Conservation (phyloP, 495 filamentous ascomycete species). For the Margaritispora aquatica region DNA sequence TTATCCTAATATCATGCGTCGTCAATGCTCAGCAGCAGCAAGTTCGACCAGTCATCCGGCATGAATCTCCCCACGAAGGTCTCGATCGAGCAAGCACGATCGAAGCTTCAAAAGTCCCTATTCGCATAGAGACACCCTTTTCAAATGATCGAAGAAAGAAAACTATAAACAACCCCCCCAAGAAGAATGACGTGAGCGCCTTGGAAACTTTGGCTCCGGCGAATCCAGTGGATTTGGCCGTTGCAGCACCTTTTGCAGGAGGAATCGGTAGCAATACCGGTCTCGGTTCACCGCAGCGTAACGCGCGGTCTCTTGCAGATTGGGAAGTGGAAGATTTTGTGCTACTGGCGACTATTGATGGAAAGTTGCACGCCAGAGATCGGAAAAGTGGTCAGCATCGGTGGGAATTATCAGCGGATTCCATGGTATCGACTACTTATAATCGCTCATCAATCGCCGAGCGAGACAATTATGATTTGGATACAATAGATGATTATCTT, state of each 20-base stretch:
- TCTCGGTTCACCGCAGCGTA: constrained; percentile 70
- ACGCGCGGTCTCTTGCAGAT: constrained; percentile 93
- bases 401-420: constrained; percentile 80
- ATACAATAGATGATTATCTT: constrained; percentile 69
- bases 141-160: constrained; percentile 21
- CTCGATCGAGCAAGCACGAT: constrained; percentile 18
- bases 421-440: constrained; percentile 86
- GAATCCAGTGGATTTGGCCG: constrained; percentile 49
- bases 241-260: constrained; percentile 74
- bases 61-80: constrained; percentile 27
- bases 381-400: constrained; percentile 72
- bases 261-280: constrained; percentile 59
- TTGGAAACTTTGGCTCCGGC: constrained; percentile 91
- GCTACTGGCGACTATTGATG: constrained; percentile 98
- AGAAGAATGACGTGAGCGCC: constrained; percentile 72
- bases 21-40: constrained; percentile 58
- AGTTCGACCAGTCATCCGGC: constrained; percentile 25
- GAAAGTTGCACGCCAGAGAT: constrained; percentile 88
- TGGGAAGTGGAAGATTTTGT: constrained; percentile 99
- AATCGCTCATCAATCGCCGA: constrained; percentile 54
- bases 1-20: constrained; percentile 46
- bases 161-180: constrained; percentile 25
- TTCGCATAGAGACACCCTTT: constrained; percentile 24
- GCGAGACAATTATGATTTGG: constrained; percentile 30
- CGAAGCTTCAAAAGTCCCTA: constrained; percentile 24